Evolutionary conservation across 306 rosid species (phyloP), one percentile per base, ranked within the genome.

Genomic region (Medicago lupulina): DNA sequence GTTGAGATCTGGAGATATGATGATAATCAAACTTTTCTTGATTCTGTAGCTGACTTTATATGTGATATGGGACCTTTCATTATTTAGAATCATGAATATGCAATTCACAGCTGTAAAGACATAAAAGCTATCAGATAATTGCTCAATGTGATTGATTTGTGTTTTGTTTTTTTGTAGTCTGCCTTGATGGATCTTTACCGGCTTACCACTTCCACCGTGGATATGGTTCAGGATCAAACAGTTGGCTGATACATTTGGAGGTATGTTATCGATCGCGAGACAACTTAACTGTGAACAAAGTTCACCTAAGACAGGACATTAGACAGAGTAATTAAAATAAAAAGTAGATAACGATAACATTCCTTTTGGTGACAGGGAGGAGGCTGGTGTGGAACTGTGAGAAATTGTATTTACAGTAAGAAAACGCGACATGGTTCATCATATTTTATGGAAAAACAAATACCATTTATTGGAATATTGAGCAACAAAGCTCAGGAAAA

Each of bases 371-470:
- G 58, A 55, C 70, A 92, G 96, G 98, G 98, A 66, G 97, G 98
- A 39, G 96, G 98, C 44, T 93, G 98, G 98, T 93, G 98, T 74
- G 92, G 89, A 79, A 86, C 87, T 21, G 62, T 86, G 10, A 82
- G 84, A 77, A 89, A 78, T 68, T 93, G 98, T 67, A 28, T 80
- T 51, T 93, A 80, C 61, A 88, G 97, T 78, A 91, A 89, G 84
- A 91, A 85, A 70, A 88, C 97, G 11, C 96, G 96, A 40, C 97
- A 92, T 13, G 97, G 96, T 78, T 93, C 97, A 39, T 93, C 98
- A 2, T 53, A 49, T 7, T 83, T 31, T 60, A 93, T 93, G 97
- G 97, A 93, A 79, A 93, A 91, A 72, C 83, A 88, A 28, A 83
- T 93, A 46, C 96, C 93, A 1, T 91, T 91, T 87, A 67, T 90